phyloP scores from a whole-genome alignment of 257 asterid genomes.

The Henckelia pumila region DNA sequence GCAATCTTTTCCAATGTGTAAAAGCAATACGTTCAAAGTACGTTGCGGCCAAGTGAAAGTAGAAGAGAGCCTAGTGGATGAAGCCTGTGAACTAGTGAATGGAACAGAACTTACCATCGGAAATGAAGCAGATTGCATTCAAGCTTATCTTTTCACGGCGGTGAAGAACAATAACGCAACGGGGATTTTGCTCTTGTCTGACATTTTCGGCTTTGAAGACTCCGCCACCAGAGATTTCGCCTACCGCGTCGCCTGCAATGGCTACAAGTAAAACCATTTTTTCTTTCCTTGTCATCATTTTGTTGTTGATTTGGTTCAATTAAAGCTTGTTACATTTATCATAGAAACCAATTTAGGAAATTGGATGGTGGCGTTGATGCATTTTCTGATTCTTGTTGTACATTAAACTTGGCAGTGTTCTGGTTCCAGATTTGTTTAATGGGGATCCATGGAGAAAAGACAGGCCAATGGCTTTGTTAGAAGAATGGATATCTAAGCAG shows the following conservation, averaged over 20 bases:
- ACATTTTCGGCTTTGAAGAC: conserved; percentile 68
- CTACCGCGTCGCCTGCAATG: conserved; percentile 76
- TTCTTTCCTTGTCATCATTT: not conserved
- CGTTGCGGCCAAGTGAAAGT: conserved; percentile 45
- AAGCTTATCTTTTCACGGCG: conserved; percentile 59
- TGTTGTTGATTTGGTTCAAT: not conserved
- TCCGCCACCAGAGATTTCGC: conserved; percentile 75
- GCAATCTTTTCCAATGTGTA: conserved; percentile 23
- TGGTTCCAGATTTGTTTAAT: conserved; percentile 69
- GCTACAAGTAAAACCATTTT: conserved; percentile 61
- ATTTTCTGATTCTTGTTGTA: conserved; percentile 16
- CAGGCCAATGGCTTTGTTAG: conserved; percentile 34
- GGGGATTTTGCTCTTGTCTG: conserved; percentile 77
- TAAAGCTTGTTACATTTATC: too few species aligned
- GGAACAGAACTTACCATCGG: conserved; percentile 62
- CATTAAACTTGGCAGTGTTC: conserved; percentile 49
- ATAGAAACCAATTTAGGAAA: not conserved
- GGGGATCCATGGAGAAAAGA: conserved; percentile 76
- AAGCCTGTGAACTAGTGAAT: conserved; percentile 74
- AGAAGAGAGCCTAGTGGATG: conserved; percentile 49
- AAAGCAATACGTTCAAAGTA: conserved; percentile 26
- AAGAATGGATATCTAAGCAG: conserved; percentile 54
- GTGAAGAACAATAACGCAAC: conserved; percentile 81
- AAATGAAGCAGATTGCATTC: conserved; percentile 42
- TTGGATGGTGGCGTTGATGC: not conserved